Percentiles rank a stretch among this genome's conserved stretches.
phyloP scores from a whole-genome alignment of 768 basidiomycete genomes.

The Boletus pseudopeckii region DNA sequence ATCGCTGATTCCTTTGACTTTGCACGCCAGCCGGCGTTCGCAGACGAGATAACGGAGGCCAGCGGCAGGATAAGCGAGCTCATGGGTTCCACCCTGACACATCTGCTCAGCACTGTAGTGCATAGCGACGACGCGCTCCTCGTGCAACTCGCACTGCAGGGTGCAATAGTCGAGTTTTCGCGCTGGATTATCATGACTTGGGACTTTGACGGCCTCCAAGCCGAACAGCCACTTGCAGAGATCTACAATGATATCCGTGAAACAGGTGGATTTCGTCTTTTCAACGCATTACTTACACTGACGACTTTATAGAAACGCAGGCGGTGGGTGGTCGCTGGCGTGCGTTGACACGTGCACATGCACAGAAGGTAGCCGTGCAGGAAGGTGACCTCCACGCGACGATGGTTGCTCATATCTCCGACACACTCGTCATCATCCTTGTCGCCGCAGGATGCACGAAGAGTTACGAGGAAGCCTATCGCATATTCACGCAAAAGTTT shows the following conservation, averaged over 20 bases:
- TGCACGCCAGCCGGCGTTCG: slow-evolving; percentile 17
- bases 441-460: slow-evolving; percentile 38
- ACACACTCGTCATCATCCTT: slow-evolving; percentile 42
- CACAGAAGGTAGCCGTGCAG: slow-evolving; percentile 32
- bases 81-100: slow-evolving; percentile 29
- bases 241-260: slow-evolving; percentile 41
- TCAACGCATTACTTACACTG: background rate
- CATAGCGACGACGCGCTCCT: slow-evolving; percentile 38
- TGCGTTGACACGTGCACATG: slow-evolving; percentile 48
- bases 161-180: slow-evolving; percentile 30
- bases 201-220: slow-evolving; percentile 32
- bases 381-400: slow-evolving; percentile 32
- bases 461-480: slow-evolving; percentile 31
- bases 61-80: slow-evolving; percentile 28
- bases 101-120: slow-evolving; percentile 20
- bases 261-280: slow-evolving; percentile 33
- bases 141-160: slow-evolving; percentile 37
- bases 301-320: slow-evolving; percentile 41
- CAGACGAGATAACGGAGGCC: slow-evolving; percentile 29
- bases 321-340: slow-evolving; percentile 55
- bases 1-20: slow-evolving; percentile 41
- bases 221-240: slow-evolving; percentile 27
- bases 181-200: slow-evolving; percentile 35
- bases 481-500: slow-evolving; percentile 32
- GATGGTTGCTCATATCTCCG: slow-evolving; percentile 43